These are phyloP conservation scores for Buxus sempervirens DNA, from an alignment of 164 flowering plant genomes.

Conservation along the genomic window DNA sequence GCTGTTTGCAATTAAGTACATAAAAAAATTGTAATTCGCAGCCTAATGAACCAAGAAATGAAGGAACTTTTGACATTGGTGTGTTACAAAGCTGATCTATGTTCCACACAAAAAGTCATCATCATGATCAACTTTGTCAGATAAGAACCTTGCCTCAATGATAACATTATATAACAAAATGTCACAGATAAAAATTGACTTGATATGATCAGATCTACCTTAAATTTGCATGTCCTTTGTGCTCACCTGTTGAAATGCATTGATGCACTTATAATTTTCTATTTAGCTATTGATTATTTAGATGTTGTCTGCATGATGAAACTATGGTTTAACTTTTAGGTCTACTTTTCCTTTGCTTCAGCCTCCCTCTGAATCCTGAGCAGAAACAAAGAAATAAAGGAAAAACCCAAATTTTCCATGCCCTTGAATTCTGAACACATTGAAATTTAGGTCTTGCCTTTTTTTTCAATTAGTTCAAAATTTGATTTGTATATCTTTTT, in stretches of 20 bases:
- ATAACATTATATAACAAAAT: background rate
- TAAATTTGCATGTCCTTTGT: background rate
- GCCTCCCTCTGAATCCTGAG: too few species aligned
- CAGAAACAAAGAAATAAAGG: too few species aligned
- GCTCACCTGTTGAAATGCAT: background rate
- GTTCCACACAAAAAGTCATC: background rate
- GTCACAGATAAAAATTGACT: background rate
- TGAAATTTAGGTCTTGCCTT: too few species aligned
- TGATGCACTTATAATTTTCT: too few species aligned
- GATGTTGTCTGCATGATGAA: too few species aligned
- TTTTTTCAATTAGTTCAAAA: too few species aligned
- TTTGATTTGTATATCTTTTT: too few species aligned
- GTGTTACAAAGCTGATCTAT: background rate
- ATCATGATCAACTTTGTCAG: background rate
- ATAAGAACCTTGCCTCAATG: background rate
- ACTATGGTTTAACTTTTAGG: too few species aligned
- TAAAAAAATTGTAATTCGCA: background rate
- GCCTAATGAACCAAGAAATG: background rate
- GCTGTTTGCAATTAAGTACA: background rate
- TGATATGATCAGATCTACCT: background rate
- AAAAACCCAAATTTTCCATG: too few species aligned
- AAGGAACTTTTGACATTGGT: background rate
- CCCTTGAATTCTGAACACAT: too few species aligned
- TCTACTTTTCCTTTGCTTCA: too few species aligned
- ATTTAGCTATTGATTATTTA: too few species aligned